A percentile compares a stretch with the other conserved stretches of the same genome.
Conservation (phyloP, 2,329 filamentous ascomycete species). For the Colletotrichum musae region DNA sequence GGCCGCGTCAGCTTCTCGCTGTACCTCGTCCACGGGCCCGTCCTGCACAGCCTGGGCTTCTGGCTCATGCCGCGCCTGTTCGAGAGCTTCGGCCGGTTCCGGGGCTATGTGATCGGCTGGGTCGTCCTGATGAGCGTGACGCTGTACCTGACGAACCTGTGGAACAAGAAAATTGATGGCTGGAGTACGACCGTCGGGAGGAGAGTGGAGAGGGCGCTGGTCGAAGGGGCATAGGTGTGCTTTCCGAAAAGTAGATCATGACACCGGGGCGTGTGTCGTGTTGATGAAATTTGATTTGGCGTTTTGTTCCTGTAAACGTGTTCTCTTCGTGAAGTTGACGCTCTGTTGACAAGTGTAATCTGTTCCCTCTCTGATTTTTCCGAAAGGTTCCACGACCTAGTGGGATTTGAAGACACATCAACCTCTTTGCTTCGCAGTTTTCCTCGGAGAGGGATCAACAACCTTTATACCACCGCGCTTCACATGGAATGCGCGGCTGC, state of each 20-base stretch:
- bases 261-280: too few relatives aligned
- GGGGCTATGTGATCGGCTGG: constrained; percentile 52
- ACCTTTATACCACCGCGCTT: too few relatives aligned
- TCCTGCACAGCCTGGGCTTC: constrained; percentile 48
- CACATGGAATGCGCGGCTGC: too few relatives aligned
- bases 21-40: constrained; percentile 56
- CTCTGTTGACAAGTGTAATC: too few relatives aligned
- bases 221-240: constrained; percentile 11
- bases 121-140: constrained; percentile 49
- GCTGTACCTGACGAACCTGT: constrained; percentile 53
- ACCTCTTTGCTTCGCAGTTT: too few relatives aligned
- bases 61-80: constrained; percentile 57
- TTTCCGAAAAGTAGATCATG: not conserved
- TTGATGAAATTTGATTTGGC: not conserved
- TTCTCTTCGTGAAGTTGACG: too few relatives aligned
- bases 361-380: too few relatives aligned
- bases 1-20: constrained; percentile 58
- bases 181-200: constrained; percentile 56
- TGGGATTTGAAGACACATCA: too few relatives aligned
- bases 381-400: too few relatives aligned
- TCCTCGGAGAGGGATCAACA: too few relatives aligned
- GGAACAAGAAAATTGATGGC: constrained; percentile 53
- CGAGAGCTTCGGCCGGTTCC: constrained; percentile 50
- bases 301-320: not conserved
- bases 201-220: constrained; percentile 52